Conservation (phyloP, 495 filamentous ascomycete species). For the Bacidia rubella region DNA sequence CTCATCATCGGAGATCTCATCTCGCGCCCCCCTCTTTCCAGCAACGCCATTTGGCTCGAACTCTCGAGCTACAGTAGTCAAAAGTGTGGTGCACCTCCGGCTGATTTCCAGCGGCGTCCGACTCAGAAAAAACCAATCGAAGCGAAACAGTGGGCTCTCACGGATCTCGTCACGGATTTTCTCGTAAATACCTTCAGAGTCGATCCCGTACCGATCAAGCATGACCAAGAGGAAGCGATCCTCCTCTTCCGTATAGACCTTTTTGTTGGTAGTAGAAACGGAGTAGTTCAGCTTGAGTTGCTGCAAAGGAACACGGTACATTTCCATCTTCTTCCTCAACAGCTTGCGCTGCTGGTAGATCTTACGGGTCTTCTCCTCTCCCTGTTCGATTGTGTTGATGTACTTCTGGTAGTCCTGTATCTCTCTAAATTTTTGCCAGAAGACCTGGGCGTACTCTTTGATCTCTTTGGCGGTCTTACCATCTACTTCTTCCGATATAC, state of each 20-base stretch:
- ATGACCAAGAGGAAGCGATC: constrained; percentile 92
- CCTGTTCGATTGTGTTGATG: constrained; percentile 72
- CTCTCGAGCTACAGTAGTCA: constrained; percentile 87
- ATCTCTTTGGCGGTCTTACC: constrained; percentile 77
- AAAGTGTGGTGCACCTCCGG: constrained; percentile 80
- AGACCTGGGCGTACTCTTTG: constrained; percentile 78
- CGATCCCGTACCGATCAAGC: constrained; percentile 78
- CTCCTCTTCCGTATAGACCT: constrained; percentile 98
- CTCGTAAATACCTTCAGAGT: constrained; percentile 72
- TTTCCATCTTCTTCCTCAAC: constrained; percentile 84
- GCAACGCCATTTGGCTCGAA: constrained; percentile 47
- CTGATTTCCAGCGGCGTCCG: constrained; percentile 86
- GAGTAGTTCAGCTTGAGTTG: constrained; percentile 98
- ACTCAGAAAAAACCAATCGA: constrained; percentile 98
- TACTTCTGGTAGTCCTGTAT: constrained; percentile 82
- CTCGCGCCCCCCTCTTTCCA: constrained; percentile 55
- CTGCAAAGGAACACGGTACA: constrained; percentile 91
- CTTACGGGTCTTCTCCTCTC: constrained; percentile 78
- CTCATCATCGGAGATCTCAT: constrained; percentile 67
- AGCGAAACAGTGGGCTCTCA: constrained; percentile 88
- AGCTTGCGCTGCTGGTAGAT: constrained; percentile 87
- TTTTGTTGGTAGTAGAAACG: constrained; percentile 98
- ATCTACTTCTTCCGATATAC: constrained; percentile 82
- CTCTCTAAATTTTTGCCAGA: constrained; percentile 85
- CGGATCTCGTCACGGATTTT: constrained; percentile 84